These are phyloP conservation scores for Glomus cerebriforme DNA, from an alignment of 192 early-diverging fungal genomes.

Conservation along the genomic window DNA sequence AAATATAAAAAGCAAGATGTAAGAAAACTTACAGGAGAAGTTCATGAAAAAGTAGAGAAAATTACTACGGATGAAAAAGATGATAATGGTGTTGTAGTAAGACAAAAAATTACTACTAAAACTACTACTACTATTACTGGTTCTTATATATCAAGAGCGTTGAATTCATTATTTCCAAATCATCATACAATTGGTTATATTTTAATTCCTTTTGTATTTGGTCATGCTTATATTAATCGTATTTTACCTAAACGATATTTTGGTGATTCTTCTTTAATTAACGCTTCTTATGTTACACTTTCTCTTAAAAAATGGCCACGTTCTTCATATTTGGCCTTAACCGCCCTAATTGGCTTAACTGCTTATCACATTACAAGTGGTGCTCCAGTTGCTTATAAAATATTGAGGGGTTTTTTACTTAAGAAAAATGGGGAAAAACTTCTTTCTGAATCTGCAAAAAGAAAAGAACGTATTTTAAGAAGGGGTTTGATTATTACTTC, in stretches of 20 bases:
- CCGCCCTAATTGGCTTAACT: background rate
- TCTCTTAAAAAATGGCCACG: conserved; percentile 10
- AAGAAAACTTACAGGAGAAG: conserved; percentile 18
- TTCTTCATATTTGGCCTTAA: background rate
- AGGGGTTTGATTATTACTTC: conserved; percentile 11
- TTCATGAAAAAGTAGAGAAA: conserved; percentile 29
- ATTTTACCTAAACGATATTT: conserved; percentile 16
- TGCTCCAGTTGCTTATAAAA: background rate
- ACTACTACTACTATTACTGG: conserved; percentile 34
- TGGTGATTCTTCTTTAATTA: conserved; percentile 29
- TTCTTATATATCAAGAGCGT: conserved; percentile 22
- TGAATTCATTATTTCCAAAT: conserved; percentile 30
- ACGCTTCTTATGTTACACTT: conserved; percentile 25
- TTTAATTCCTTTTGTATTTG: conserved; percentile 37
- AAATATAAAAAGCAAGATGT: conserved; percentile 30
- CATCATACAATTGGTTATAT: conserved; percentile 41
- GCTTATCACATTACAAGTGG: conserved; percentile 28
- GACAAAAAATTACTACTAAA: conserved; percentile 34
- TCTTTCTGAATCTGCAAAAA: background rate
- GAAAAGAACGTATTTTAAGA: background rate
- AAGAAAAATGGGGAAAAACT: background rate
- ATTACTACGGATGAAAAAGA: conserved; percentile 14
- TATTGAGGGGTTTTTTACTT: background rate
- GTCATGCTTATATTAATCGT: conserved; percentile 24
- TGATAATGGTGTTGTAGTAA: conserved; percentile 1